phyloP scores from a whole-genome alignment of 371 early-diverging fungal genomes.

The Rhizomucor pusillus region DNA sequence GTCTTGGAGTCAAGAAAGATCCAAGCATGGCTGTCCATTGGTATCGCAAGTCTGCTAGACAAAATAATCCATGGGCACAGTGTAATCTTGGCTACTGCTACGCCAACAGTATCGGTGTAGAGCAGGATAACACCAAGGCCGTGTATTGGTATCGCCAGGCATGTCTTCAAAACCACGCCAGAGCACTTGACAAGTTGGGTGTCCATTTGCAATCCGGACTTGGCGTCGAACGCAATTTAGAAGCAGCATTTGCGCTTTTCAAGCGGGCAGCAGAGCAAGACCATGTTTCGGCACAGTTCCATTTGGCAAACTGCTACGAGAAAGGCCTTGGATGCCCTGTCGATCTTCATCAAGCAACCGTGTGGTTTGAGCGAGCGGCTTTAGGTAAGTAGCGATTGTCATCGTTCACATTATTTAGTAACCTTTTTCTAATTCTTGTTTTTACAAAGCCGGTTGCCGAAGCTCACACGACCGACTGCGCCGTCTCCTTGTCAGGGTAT shows the following conservation, averaged over 20 bases:
- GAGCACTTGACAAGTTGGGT: conserved; percentile 81
- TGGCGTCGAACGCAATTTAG: conserved; percentile 56
- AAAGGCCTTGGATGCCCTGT: conserved; percentile 65
- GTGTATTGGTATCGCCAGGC: conserved; percentile 69
- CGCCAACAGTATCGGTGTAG: conserved; percentile 75
- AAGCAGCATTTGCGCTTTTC: conserved; percentile 56
- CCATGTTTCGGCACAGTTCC: conserved; percentile 56
- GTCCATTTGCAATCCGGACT: conserved; percentile 75
- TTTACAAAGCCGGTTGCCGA: conserved; percentile 45
- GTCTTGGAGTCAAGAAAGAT: conserved; percentile 63
- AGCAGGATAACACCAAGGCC: conserved; percentile 55
- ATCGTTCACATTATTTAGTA: not conserved
- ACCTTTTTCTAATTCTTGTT: not conserved
- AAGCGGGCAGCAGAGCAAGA: conserved; percentile 61
- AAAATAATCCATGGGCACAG: conserved; percentile 81
- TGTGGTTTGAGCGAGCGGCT: conserved; percentile 72
- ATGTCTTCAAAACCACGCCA: conserved; percentile 62
- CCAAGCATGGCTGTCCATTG: conserved; percentile 67
- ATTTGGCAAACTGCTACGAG: conserved; percentile 66
- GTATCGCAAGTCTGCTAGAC: conserved; percentile 72
- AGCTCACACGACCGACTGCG: conserved; percentile 53
- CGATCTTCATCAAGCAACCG: conserved; percentile 56
- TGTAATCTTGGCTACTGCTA: conserved; percentile 81
- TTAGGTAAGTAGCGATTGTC: conserved; percentile 20
- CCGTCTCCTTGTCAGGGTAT: conserved; percentile 45